Base-by-base conservation (phyloP, 2,329 filamentous ascomycete species). In the Microcyclospora tardicrescens region DNA sequence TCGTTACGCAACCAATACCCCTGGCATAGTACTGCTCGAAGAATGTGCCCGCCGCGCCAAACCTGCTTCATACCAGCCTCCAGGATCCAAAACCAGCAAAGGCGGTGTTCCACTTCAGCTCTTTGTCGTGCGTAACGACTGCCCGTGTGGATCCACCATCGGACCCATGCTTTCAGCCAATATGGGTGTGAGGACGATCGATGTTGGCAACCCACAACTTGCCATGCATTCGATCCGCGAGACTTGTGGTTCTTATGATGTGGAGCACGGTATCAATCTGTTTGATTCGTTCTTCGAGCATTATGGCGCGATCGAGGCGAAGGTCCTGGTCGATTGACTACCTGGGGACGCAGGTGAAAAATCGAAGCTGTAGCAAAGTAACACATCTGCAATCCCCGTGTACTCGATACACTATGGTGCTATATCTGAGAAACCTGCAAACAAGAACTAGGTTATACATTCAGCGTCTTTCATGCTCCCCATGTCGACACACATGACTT, bases 151-250 rank as follows among this genome's bases (percentile, higher is more conserved):
- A 40, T 89, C 84, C 66, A 98, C 91, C 28, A 98, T 98, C 55
- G 91, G 91, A 0, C 91, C 91, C n/a, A 95, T 95, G 79, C 69
- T 96, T 34, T 83, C 82, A 38, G 86, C 89, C 16, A 80, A 80
- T 42, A 67, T 96, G 52, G 91, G 91, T 40, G 78, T 85, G 39
- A 72, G 91, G 45, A 96, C 91, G 2, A 69, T 98, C 33, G 91
- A 98, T 63, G 64, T 96, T 40, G 89, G 89, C 9, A 96, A 95
- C 63, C 81, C 89, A 19, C 89, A 96, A 67, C 68, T 95, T 47
- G 86, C 82, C 58, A 96, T 96, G 91, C 89, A 96, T 65, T 91
- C 83, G 57, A 95, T 95, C 55, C 78, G 91, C 39, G 91, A 96
- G 70, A 94, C 84, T 33, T 83, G 84, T 16, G 91, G 91, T 30